Base-by-base conservation (phyloP, 1,284 basidiomycete genomes). In the Austroboletus niveus region DNA sequence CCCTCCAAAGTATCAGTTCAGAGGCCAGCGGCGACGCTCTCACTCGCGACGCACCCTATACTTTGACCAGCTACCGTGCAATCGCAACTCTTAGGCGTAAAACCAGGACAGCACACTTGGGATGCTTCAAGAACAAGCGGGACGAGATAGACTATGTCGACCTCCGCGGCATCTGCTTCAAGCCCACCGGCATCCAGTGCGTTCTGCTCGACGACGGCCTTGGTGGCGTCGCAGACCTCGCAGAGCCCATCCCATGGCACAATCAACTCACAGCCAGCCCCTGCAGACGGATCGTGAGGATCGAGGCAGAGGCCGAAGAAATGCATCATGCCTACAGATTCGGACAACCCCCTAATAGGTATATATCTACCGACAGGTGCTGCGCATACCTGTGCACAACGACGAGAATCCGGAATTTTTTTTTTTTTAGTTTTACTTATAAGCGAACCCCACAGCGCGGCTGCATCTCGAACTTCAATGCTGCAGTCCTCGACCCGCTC, bases 171-270 rank as follows among this genome's bases (percentile, higher is more conserved):
- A 55, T 63, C 31, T 85, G 74, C 56, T 77, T 89, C 66, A 64
- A 70, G 29, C 70, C 72, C 4, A 74, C 80, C 3, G 73, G 73
- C 22, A 86, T 85, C 45, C 79, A 86, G 55, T 80, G 79, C 52
- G 73, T 90, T 48, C 69, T 91, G 34, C 72, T 89, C 45, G 88
- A 89, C 61, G 87, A 90, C 59, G 86, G 85, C 0, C 67, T 90
- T 4, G 76, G 77, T 10, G 75, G 73, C 5, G 66, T 72, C 1
- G 60, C 68, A 22, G 74, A 76, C n/a, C 67, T 79, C 45, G 73
- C 79, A 8, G 78, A 84, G 62, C 68, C 69, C 8, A 77, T 76
- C 58, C 57, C 62, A 45, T 87, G 84, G 84, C 85, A 89, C 58
- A 78, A 86, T 57, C 72, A 69, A 47, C 80, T 82, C 49, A 81